Base-by-base conservation (phyloP, 805 yeast species). In the Kregervanrija pseudodelftensis region DNA sequence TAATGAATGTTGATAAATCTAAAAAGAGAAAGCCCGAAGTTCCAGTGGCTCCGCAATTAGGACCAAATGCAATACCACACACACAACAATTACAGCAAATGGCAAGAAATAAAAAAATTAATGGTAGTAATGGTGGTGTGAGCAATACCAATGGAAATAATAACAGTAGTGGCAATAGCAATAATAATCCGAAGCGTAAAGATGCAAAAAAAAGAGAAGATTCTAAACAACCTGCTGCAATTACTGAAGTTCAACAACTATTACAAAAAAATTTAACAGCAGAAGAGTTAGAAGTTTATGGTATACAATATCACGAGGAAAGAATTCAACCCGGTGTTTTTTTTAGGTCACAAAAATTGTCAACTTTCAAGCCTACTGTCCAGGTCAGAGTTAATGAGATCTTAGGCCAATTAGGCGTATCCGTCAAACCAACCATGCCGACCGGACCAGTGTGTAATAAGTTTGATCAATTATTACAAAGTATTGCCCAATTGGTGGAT, bases 401-500 rank as follows among this genome's bases (percentile, higher is more conserved):
- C 10, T 64, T 91, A 48, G 84, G 82, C 45, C 99, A 93, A 57
- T 64, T 93, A 48, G 89, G 82, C 3, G 65, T 93, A 9, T 83
- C 96, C 0, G 66, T 80, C 4, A 82, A 83, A 52, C 98, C 98
- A 1, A 81, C 82, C 2, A 82, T 93, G 82, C 91, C 95, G 4
- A 85, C 98, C 0, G 78, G 82, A 33, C 79, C 73, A 42, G 88
- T 90, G 1, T 77, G 87, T 64, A 73, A 80, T 7, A 79, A 78
- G 56, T 89, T 84, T 58, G 97, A 91, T 54, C 79, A 78, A 45
- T 64, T 93, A 42, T 72, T 85, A 40, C 80, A 81, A 50, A 69
- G 81, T 0, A 85, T 87, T 30, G 80, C 79, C 11, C 74, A 82
- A 2, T 67, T 91, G 50, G 69, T 90, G 44, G 98, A 93, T 44